These are phyloP conservation scores for Pyronema omphalodes DNA, from an alignment of 495 filamentous ascomycete genomes.

Conservation along the genomic window DNA sequence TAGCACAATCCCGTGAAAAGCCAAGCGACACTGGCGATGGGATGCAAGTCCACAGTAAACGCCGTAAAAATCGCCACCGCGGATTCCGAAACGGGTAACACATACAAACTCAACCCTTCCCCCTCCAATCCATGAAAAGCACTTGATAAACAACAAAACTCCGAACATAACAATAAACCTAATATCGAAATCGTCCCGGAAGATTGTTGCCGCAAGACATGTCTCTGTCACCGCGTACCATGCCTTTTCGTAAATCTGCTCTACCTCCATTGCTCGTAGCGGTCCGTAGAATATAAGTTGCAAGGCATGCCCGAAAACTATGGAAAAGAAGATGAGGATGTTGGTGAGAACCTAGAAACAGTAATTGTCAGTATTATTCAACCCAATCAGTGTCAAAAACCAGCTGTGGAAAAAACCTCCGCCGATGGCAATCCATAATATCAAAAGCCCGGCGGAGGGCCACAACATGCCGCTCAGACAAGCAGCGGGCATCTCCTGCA, in stretches of 20 bases:
- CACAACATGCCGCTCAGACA: no score
- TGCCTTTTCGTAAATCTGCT: constrained; percentile 89
- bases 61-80: not conserved
- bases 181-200: constrained; percentile 78
- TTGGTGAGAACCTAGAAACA: constrained; percentile 69
- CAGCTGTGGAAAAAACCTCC: no score
- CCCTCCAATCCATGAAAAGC: constrained; percentile 96
- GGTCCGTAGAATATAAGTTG: constrained; percentile 82
- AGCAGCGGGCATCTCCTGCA: no score
- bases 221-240: constrained; percentile 98
- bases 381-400: not conserved
- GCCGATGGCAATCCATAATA: no score
- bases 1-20: no score
- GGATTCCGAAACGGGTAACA: not conserved
- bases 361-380: constrained; percentile 2
- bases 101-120: constrained; percentile 74
- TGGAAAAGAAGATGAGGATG: constrained; percentile 56
- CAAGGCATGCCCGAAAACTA: constrained; percentile 62
- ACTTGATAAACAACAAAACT: constrained; percentile 74
- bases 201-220: constrained; percentile 96
- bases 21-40: not conserved
- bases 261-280: constrained; percentile 80
- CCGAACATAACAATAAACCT: constrained; percentile 96
- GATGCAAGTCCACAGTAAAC: not conserved
- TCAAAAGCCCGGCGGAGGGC: no score